phyloP scores from a whole-genome alignment of 345 rosid genomes.

The Populus ilicifolia region DNA sequence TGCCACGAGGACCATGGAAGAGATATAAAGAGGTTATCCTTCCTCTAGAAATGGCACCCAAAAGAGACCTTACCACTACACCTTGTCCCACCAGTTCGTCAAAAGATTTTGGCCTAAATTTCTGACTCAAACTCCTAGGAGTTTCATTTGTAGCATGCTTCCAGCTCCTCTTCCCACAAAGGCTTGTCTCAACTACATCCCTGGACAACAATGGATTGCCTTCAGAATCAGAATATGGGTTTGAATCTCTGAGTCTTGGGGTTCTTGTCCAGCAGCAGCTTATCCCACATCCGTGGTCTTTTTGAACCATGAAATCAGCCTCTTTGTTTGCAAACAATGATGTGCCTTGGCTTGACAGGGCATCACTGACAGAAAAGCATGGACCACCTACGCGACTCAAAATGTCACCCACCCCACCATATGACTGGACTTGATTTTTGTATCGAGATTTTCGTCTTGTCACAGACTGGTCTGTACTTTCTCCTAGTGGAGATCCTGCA shows the following conservation, averaged over 20 bases:
- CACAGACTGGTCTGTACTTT: constrained; percentile 19
- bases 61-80: constrained; percentile 67
- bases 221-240: constrained; percentile 60
- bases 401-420: constrained; percentile 46
- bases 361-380: constrained; percentile 42
- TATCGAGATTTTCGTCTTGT: constrained; percentile 24
- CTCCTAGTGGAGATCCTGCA: constrained; percentile 32
- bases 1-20: constrained; percentile 91
- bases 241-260: constrained; percentile 60
- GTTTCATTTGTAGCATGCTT: constrained; percentile 33
- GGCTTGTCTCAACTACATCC: constrained; percentile 28
- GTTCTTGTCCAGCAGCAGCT: constrained; percentile 88
- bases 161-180: constrained; percentile 27
- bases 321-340: constrained; percentile 52
- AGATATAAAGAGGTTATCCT: constrained; percentile 72
- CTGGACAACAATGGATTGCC: constrained; percentile 58
- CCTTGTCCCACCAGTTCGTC: constrained; percentile 84
- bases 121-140: constrained; percentile 71
- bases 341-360: constrained; percentile 40
- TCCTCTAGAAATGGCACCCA: constrained; percentile 69
- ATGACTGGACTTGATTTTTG: constrained; percentile 28
- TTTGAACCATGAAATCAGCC: constrained; percentile 32
- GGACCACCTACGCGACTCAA: constrained; percentile 55
- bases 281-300: constrained; percentile 58
- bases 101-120: constrained; percentile 70